Evolutionary conservation across 1,139 yeast species (phyloP).

Genomic region (Insectozyma bohioensis): DNA sequence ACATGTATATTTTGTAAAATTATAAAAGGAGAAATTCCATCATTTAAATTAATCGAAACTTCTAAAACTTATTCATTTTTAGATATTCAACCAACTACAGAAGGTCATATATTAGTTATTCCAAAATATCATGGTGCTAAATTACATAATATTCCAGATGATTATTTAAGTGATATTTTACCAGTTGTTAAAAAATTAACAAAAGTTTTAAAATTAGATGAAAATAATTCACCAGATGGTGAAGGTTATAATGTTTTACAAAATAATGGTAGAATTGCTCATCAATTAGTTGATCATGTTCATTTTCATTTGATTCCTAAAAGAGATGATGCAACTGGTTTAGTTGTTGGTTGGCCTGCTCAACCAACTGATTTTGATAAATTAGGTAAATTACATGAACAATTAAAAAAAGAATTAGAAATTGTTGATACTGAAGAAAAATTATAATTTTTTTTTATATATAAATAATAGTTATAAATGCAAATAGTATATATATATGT

Average conservation of each 20-base stretch:
- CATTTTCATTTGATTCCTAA: slow-evolving; percentile 97
- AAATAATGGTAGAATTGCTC: slow-evolving; percentile 92
- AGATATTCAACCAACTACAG: slow-evolving; percentile 89
- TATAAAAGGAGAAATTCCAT: slow-evolving; percentile 91
- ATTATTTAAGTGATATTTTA: slow-evolving; percentile 75
- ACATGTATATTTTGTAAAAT: slow-evolving; percentile 89
- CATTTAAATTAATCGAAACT: slow-evolving; percentile 84
- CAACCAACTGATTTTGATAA: slow-evolving; percentile 69
- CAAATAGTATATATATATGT: not conserved
- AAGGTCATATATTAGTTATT: slow-evolving; percentile 83
- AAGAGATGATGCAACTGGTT: slow-evolving; percentile 65
- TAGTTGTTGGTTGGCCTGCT: slow-evolving; percentile 92
- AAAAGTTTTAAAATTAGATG: slow-evolving; percentile 62
- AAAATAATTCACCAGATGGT: slow-evolving; percentile 52
- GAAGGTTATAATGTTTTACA: slow-evolving; percentile 86
- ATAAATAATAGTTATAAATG: too few species aligned
- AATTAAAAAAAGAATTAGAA: slow-evolving; percentile 55
- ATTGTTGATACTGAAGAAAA: slow-evolving; percentile 22
- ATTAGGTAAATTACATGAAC: slow-evolving; percentile 63
- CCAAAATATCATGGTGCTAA: slow-evolving; percentile 94
- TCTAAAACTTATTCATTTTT: slow-evolving; percentile 76
- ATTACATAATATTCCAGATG: slow-evolving; percentile 90
- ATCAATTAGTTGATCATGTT: slow-evolving; percentile 92
- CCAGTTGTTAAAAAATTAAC: slow-evolving; percentile 88
- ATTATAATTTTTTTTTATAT: slow-evolving; percentile 19